Evolutionary conservation across 495 filamentous ascomycete species (phyloP).

Genomic region (Mycothermus thermophilus): DNA sequence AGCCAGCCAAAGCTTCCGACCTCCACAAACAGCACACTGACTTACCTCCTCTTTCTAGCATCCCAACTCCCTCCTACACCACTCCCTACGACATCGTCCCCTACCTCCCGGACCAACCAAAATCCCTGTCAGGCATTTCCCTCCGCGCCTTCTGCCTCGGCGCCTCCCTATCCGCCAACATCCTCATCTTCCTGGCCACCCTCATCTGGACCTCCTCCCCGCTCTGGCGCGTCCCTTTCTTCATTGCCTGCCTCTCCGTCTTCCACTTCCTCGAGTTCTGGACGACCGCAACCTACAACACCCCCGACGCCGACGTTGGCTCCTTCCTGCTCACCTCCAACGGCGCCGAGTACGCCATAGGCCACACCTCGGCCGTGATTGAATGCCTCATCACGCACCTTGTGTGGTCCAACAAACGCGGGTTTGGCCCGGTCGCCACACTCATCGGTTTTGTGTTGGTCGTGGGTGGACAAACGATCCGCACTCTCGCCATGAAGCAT

Average conservation of each 20-base stretch:
- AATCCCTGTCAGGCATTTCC: conserved; percentile 69
- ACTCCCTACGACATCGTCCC: conserved; percentile 12
- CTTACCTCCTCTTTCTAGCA: too few relatives aligned
- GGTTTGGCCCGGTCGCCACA: conserved; percentile 23
- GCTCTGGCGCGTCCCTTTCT: conserved; percentile 76
- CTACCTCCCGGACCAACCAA: conserved; percentile 43
- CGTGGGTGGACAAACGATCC: conserved; percentile 52
- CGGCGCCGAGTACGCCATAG: conserved; percentile 70
- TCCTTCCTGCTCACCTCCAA: conserved; percentile 82
- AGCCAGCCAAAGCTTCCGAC: neutral
- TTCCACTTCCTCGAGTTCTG: conserved; percentile 98
- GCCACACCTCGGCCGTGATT: conserved; percentile 55
- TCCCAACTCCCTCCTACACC: too few relatives aligned
- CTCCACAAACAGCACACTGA: too few relatives aligned
- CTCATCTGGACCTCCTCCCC: conserved; percentile 26
- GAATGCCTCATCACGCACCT: conserved; percentile 52
- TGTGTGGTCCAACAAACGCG: conserved; percentile 41
- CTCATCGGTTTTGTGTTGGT: conserved; percentile 50
- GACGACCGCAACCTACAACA: conserved; percentile 75
- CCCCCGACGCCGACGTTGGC: conserved; percentile 47
- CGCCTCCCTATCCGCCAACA: conserved; percentile 28
- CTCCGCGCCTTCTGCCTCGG: conserved; percentile 48
- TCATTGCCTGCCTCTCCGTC: conserved; percentile 55
- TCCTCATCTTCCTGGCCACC: conserved; percentile 27
- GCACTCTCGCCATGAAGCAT: conserved; percentile 72